Evolutionary conservation across 345 rosid genomes (phyloP), one percentile per base, ranked within the genome.

Genomic region (Diplotaxis tenuifolia): DNA sequence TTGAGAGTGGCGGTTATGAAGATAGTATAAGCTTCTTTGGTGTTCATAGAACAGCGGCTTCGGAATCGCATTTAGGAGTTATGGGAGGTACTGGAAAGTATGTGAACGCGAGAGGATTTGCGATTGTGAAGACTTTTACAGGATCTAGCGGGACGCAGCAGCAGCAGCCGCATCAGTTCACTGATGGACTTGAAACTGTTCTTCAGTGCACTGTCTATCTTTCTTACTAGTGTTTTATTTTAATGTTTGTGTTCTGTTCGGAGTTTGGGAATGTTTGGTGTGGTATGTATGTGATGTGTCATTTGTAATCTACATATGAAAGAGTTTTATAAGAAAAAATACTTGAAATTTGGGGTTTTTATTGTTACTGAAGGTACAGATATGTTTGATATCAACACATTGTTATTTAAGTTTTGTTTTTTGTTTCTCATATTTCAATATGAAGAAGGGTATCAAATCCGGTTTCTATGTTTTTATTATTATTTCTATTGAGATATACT

Each of bases 61-160:
- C 97, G 0, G 97, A 91, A 71, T 91, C 97, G 2, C 96, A 88
- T 78, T 72, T 91, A 49, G 86, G 93, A 2, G 72, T 94, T 62
- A 91, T 88, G 97, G 98, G 95, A 34, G 98, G 97, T 9, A 93
- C 96, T 0, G 96, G 98, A 9, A 89, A 86, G 73, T 86, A 84
- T 77, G 91, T 86, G 54, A 88, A 91, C 76, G 92, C 92, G 1
- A 80, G 81, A 62, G 98, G 95, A 0, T 88, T 66, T 28, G 93
- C 98, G 3, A 79, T 84, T 36, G 75, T 91, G 18, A 88, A 91
- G 81, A 88, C 92, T 4, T 79, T 86, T 67, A 83, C 92, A 0
- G 84, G 75, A 1, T 65, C 68, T 2, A 84, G 78, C 31, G 91
- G 84, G 62, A 82, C 80, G 29, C 77, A 79, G 31, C 77, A 72